Evolutionary conservation across 2,329 filamentous ascomycete genomes (phyloP).

Genomic region (Cladophialophora immunda): DNA sequence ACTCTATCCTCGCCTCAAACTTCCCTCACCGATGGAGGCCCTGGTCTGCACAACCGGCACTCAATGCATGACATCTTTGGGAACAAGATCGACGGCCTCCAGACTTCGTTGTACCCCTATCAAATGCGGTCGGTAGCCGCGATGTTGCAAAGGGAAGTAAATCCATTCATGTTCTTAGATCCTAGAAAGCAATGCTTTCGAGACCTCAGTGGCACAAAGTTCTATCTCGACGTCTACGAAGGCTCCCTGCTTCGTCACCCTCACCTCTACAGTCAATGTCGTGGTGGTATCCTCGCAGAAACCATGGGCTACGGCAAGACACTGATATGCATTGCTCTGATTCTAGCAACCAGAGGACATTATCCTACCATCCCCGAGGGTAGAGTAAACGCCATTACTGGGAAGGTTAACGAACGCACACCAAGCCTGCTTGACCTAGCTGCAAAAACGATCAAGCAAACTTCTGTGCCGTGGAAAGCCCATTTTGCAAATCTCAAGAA

Average conservation of each 20-base stretch:
- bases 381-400: conserved; percentile 56
- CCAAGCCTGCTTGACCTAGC: conserved; percentile 79
- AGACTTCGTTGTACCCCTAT: conserved; percentile 75
- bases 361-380: conserved; percentile 71
- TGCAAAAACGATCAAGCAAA: conserved; percentile 71
- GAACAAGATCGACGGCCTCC: conserved; percentile 47
- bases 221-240: conserved; percentile 75
- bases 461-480: conserved; percentile 74
- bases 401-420: conserved; percentile 57
- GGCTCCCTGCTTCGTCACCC: conserved; percentile 71
- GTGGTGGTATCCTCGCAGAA: conserved; percentile 67
- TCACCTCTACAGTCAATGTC: conserved; percentile 74
- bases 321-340: conserved; percentile 79
- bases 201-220: conserved; percentile 69
- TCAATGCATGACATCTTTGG: conserved; percentile 50
- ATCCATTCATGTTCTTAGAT: conserved; percentile 72
- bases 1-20: conserved; percentile 54
- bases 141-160: conserved; percentile 83
- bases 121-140: conserved; percentile 80
- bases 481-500: conserved; percentile 65
- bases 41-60: conserved; percentile 44
- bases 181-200: conserved; percentile 70
- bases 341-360: conserved; percentile 78
- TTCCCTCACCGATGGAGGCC: conserved; percentile 43
- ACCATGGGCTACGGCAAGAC: conserved; percentile 78